These are phyloP conservation scores for Phytophthora agathidicida DNA, from an alignment of 352 stramenopile species.

Conservation along the genomic window DNA sequence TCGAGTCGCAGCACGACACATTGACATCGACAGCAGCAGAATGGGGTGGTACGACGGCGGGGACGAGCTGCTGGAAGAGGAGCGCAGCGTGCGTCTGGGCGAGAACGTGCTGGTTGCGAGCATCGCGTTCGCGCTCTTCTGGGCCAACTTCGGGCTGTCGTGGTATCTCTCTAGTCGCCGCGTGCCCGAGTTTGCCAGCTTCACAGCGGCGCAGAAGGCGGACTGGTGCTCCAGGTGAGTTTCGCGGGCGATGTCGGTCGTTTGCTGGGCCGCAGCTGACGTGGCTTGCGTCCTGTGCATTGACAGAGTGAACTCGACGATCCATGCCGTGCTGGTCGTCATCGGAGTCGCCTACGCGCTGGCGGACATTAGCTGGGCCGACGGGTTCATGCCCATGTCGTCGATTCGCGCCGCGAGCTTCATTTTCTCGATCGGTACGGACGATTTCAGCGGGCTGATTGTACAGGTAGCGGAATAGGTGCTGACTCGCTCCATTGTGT, in stretches of 20 bases:
- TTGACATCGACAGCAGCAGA: not conserved
- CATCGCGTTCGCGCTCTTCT: slow-evolving; percentile 74
- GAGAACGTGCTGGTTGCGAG: slow-evolving; percentile 70
- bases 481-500: slow-evolving; percentile 11
- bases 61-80: slow-evolving; percentile 58
- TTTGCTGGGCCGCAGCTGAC: too few relatives aligned
- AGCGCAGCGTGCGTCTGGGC: slow-evolving; percentile 56
- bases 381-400: slow-evolving; percentile 71
- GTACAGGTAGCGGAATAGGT: not conserved
- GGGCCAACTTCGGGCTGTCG: slow-evolving; percentile 63
- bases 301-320: slow-evolving; percentile 78
- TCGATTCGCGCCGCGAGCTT: slow-evolving; percentile 78
- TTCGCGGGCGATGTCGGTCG: not conserved
- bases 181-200: slow-evolving; percentile 65
- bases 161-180: slow-evolving; percentile 63
- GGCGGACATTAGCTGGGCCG: slow-evolving; percentile 63
- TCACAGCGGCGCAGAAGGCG: slow-evolving; percentile 71
- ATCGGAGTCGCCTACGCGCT: slow-evolving; percentile 72
- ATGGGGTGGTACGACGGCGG: slow-evolving; percentile 46
- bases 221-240: slow-evolving; percentile 84
- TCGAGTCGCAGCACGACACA: not conserved
- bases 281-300: too few relatives aligned
- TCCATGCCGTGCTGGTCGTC: slow-evolving; percentile 72
- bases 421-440: slow-evolving; percentile 82
- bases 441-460: not conserved